Evolutionary conservation across 352 stramenopile genomes (phyloP).

Genomic region (Blastocystis sp.): DNA sequence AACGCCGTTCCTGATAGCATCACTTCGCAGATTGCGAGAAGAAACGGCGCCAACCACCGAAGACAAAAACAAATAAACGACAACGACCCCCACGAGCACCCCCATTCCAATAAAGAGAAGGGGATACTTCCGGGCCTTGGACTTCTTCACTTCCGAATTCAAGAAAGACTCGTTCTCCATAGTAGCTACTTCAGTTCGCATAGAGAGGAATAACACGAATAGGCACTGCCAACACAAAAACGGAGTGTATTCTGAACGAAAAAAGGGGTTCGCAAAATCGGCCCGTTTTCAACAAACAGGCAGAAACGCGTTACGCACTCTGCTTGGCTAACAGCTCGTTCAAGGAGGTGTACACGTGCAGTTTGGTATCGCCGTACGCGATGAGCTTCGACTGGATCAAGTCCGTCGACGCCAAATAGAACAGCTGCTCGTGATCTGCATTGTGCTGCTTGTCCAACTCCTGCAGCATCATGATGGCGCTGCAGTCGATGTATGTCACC

Average conservation of each 20-base stretch:
- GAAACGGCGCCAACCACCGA: not conserved
- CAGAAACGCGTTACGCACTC: not conserved
- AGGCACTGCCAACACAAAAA: not conserved
- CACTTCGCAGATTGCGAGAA: conserved; percentile 10
- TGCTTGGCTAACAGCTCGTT: not conserved
- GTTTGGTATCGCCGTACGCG: conserved; percentile 11
- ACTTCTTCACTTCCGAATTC: not conserved
- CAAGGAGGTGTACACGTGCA: conserved; percentile 21
- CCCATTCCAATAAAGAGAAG: not conserved
- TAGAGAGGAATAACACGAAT: not conserved
- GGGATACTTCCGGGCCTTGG: not conserved
- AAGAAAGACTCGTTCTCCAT: conserved; percentile 45
- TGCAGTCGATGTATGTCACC: conserved; percentile 33
- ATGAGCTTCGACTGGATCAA: conserved; percentile 4
- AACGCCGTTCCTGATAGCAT: not conserved
- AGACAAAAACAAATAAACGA: conserved; percentile 36
- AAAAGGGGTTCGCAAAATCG: not conserved
- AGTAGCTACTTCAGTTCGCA: not conserved
- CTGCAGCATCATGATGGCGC: conserved; percentile 32
- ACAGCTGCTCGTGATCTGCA: not conserved
- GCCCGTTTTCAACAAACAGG: conserved; percentile 4
- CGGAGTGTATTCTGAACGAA: not conserved
- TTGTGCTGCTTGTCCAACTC: conserved; percentile 38
- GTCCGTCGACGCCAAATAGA: not conserved
- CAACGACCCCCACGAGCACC: conserved; percentile 4